Percentiles rank a stretch among this genome's conserved stretches.
These are phyloP conservation scores for Phytophthora cactorum DNA, from an alignment of 352 stramenopile genomes.

Conservation along the genomic window DNA sequence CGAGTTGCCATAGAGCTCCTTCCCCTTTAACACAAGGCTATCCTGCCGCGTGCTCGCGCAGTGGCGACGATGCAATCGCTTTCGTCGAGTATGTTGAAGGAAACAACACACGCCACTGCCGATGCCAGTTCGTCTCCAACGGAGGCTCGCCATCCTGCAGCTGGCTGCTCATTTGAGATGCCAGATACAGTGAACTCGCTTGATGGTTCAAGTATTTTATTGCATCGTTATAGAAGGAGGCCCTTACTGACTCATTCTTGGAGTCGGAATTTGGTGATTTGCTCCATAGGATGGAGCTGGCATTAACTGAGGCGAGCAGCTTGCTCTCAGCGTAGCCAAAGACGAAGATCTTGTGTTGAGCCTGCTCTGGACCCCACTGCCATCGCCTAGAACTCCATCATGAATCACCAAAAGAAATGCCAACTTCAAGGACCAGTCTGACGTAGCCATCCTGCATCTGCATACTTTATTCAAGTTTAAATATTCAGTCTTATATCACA, in stretches of 20 bases:
- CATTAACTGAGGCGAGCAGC: background rate
- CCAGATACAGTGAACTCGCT: background rate
- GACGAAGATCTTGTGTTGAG: background rate
- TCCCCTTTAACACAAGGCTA: constrained; percentile 21
- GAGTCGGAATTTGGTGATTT: constrained; percentile 17
- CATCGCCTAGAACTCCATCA: background rate
- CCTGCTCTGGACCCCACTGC: constrained; percentile 7
- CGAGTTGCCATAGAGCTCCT: constrained; percentile 34
- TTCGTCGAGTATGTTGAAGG: constrained; percentile 1
- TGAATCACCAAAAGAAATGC: constrained; percentile 4
- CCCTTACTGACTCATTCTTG: background rate
- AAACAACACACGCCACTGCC: too few relatives aligned
- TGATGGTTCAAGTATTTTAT: constrained; percentile 1
- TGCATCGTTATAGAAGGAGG: too few relatives aligned
- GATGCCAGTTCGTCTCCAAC: background rate
- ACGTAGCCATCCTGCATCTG: background rate
- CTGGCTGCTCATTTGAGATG: constrained; percentile 6
- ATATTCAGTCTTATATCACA: constrained; percentile 13
- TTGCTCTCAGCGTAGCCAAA: constrained; percentile 6
- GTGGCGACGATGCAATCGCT: constrained; percentile 6
- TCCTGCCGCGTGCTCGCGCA: constrained; percentile 12
- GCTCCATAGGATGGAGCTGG: constrained; percentile 2
- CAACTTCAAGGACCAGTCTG: constrained; percentile 20
- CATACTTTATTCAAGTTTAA: constrained; percentile 28
- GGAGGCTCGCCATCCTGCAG: background rate